Percentiles rank a stretch among this genome's conserved stretches.
phyloP scores from a whole-genome alignment of 1,139 yeast genomes.

The Geotrichum cucujoidarum region DNA sequence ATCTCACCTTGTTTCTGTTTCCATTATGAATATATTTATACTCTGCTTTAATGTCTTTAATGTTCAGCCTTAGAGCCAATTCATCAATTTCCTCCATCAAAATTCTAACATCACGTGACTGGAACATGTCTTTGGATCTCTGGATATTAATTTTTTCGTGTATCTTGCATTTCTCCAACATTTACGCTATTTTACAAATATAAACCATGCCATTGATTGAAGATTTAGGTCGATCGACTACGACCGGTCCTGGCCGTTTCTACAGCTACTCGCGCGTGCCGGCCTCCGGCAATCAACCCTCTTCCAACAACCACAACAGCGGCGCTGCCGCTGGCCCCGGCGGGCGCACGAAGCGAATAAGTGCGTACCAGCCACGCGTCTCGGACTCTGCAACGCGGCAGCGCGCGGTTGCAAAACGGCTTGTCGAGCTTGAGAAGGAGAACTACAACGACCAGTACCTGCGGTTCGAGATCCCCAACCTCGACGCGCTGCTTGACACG shows the following conservation, averaged over 20 bases:
- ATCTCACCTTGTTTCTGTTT: too few relatives aligned
- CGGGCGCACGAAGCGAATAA: constrained; percentile 3
- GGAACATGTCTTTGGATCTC: too few relatives aligned
- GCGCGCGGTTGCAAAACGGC: constrained; percentile 32
- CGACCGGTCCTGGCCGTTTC: constrained; percentile 13
- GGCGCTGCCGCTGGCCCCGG: constrained; percentile 12
- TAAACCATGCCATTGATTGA: constrained; percentile 19
- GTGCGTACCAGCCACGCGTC: constrained; percentile 3
- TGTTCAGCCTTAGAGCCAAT: too few relatives aligned
- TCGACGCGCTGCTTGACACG: constrained; percentile 25
- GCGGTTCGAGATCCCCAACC: constrained; percentile 39
- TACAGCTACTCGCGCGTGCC: constrained; percentile 10
- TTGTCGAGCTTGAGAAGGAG: constrained; percentile 41
- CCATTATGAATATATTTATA: too few relatives aligned
- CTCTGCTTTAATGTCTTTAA: too few relatives aligned
- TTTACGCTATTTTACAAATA: too few relatives aligned
- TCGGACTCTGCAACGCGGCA: constrained; percentile 25
- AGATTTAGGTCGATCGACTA: constrained; percentile 17
- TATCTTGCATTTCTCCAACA: too few relatives aligned
- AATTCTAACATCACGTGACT: too few relatives aligned
- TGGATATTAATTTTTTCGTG: too few relatives aligned
- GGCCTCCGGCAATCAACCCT: neutral
- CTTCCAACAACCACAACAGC: neutral
- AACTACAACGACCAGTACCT: constrained; percentile 38
- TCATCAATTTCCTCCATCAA: too few relatives aligned